Evolutionary conservation across 2,329 filamentous ascomycete genomes (phyloP).

Genomic region (Simplicillium aogashimaense): DNA sequence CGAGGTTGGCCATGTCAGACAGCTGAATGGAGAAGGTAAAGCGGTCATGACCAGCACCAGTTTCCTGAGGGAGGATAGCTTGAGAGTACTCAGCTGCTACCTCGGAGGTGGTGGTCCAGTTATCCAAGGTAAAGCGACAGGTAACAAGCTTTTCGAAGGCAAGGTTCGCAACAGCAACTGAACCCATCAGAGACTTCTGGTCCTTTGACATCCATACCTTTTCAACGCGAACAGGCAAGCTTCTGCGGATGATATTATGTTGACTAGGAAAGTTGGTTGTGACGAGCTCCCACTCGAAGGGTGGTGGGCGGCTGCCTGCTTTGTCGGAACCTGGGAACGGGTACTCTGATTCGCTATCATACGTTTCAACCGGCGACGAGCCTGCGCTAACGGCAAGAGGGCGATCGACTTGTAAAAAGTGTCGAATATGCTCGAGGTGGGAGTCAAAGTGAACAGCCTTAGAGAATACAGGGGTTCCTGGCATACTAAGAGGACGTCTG

Average conservation of each 20-base stretch:
- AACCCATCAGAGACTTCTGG: constrained; percentile 77
- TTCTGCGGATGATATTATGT: constrained; percentile 46
- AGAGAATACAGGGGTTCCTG: constrained; percentile 87
- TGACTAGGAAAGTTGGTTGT: constrained; percentile 69
- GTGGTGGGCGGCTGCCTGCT: constrained; percentile 29
- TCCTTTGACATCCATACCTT: constrained; percentile 79
- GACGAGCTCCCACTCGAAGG: constrained; percentile 80
- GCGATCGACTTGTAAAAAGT: constrained; percentile 88
- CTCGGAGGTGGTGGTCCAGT: constrained; percentile 98
- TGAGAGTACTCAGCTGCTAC: constrained; percentile 80
- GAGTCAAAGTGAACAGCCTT: constrained; percentile 99
- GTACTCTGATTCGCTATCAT: constrained; percentile 82
- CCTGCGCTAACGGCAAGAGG: constrained; percentile 94
- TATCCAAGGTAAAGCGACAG: constrained; percentile 93
- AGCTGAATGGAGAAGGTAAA: constrained; percentile 94
- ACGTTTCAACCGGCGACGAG: constrained; percentile 80
- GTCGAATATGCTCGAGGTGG: constrained; percentile 88
- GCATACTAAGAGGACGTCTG: constrained; percentile 88
- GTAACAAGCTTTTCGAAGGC: constrained; percentile 81
- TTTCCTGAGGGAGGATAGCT: constrained; percentile 60
- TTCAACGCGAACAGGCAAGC: constrained; percentile 69
- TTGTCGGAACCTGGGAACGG: constrained; percentile 57
- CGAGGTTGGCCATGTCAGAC: constrained; percentile 81
- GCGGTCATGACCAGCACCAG: constrained; percentile 63
- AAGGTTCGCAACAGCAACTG: constrained; percentile 76